phyloP scores from a whole-genome alignment of 2,329 filamentous ascomycete genomes.

The Huntiella bhutanensis region DNA sequence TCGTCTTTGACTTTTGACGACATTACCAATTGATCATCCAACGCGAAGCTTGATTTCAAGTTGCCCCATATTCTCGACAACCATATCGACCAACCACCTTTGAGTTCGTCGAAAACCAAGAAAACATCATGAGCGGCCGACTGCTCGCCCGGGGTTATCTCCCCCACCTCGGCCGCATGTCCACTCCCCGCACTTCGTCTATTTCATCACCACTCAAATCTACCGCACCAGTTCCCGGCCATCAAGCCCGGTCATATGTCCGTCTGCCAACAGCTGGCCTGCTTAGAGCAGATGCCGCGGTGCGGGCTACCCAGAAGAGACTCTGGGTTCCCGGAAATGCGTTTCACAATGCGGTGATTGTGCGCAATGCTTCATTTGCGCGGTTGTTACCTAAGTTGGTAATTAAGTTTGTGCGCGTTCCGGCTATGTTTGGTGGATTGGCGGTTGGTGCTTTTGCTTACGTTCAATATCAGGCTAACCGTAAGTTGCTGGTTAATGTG shows the following conservation, averaged over 20 bases:
- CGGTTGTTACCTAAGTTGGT: conserved; percentile 66
- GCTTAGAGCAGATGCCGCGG: conserved; percentile 43
- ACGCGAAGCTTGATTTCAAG: no score
- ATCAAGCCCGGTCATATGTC: conserved; percentile 21
- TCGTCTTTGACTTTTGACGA: no score
- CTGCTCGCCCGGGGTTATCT: conserved; percentile 11
- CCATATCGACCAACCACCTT: no score
- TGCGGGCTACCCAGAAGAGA: conserved; percentile 40
- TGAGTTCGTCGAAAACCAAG: no score
- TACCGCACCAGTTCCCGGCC: background rate
- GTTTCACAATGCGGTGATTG: conserved; percentile 60
- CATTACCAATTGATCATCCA: no score
- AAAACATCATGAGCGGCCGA: conserved; percentile 9
- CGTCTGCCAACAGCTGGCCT: conserved; percentile 50
- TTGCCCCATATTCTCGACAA: no score
- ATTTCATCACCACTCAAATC: background rate
- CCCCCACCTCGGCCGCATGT: conserved; percentile 8
- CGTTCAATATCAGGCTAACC: conserved; percentile 85
- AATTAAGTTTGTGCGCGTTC: conserved; percentile 72
- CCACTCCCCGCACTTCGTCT: conserved; percentile 5
- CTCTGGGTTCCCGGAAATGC: conserved; percentile 66
- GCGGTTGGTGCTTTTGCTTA: conserved; percentile 78
- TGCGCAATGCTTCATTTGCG: conserved; percentile 44
- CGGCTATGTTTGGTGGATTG: conserved; percentile 78
- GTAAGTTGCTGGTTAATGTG: conserved; percentile 30